Evolutionary conservation across 1,284 basidiomycete species (phyloP), one percentile per base, ranked within the genome.

Genomic region (Pterulicium gracile): DNA sequence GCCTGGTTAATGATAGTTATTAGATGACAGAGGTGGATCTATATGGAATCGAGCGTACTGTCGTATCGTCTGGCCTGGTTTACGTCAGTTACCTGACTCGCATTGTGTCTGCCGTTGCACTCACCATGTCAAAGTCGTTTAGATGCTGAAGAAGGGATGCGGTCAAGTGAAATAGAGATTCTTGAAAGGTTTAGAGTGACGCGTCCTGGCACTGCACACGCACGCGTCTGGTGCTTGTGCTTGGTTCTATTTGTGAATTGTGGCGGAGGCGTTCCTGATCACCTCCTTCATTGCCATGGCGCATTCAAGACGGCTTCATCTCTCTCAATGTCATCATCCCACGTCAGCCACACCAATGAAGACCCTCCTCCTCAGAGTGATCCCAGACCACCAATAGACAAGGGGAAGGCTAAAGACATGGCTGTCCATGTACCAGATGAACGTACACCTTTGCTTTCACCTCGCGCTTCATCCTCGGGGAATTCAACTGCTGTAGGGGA

Each of bases 31-130:
- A 27, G 27, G 17, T 24, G 18, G 7, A 3, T 24, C 14, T 36
- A 41, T 22, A 46, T 20, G 19, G 19, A 13, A 20, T 13, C 4
- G 35, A 21, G 70, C 85, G 65, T 62, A 91, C 88, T 89, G 63
- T 92, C 88, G 64, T 92, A 92, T 71, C 88, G 75, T 75, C 88
- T 79, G 56, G 88, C 87, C 88, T 91, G 55, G 1, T 12, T 32
- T 10, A n/a, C n/a, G n/a, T n/a, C 27, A 32, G n/a, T 10, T 10
- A 10, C 27, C 7, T 32, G n/a, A 32, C 7, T 32, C 27, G 27
- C n/a, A 7, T 10, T 10, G 27, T 32, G n/a, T 32, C 7, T 32
- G 10, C n/a, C 7, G 27, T 32, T 32, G 7, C n/a, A 32, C 27
- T 32, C n/a, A 32, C 27, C 27, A 32, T 32, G 27, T 32, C 27